Evolutionary conservation across 202 grass and related monocot genomes (phyloP).

Genomic region (Zizania palustris): DNA sequence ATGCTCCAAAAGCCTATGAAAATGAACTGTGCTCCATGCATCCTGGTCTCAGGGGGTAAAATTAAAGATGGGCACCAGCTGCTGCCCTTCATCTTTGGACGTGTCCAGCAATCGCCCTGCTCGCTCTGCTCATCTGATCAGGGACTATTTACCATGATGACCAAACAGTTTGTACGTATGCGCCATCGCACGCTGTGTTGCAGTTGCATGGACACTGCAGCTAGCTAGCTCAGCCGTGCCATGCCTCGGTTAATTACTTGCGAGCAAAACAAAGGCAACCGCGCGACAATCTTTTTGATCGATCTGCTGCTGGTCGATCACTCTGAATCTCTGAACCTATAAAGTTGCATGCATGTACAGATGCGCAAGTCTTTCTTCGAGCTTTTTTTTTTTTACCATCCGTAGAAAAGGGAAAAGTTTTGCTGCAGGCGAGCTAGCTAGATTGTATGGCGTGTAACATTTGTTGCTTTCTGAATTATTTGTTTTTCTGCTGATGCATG

Average conservation of each 20-base stretch:
- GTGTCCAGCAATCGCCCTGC: constrained; percentile 14
- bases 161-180: constrained; percentile 39
- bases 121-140: neutral
- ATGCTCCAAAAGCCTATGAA: neutral
- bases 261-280: constrained; percentile 31
- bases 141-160: constrained; percentile 56
- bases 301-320: constrained; percentile 8
- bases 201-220: constrained; percentile 21
- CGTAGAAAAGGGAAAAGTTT: constrained; percentile 2
- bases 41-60: constrained; percentile 1
- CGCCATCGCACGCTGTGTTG: constrained; percentile 12
- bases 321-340: neutral
- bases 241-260: constrained; percentile 25
- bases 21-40: neutral
- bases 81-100: constrained; percentile 12
- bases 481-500: neutral
- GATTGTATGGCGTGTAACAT: neutral
- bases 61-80: neutral
- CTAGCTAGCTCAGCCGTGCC: constrained; percentile 12
- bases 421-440: constrained; percentile 15
- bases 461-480: constrained; percentile 2
- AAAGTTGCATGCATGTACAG: neutral
- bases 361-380: constrained; percentile 12
- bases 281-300: constrained; percentile 19
- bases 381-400: constrained; percentile 25